phyloP scores from a whole-genome alignment of 768 basidiomycete genomes.

The Mycena capillaripes region DNA sequence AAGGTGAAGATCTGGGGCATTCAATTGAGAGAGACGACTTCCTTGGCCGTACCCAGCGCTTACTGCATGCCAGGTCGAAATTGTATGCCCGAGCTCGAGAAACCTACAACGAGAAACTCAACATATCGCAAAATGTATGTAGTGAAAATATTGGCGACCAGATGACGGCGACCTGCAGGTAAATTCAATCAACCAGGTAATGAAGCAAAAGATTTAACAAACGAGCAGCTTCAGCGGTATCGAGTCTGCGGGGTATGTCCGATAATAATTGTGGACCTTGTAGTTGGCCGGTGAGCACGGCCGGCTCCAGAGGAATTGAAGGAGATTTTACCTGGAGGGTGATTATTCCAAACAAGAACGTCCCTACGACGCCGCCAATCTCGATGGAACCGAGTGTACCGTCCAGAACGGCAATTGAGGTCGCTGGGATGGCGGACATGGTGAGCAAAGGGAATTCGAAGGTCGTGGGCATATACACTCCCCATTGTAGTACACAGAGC shows the following conservation, averaged over 20 bases:
- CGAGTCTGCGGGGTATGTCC: neutral
- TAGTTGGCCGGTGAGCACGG: neutral
- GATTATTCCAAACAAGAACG: neutral
- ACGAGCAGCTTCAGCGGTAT: neutral
- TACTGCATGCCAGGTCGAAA: neutral
- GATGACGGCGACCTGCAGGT: neutral
- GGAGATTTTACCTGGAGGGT: neutral
- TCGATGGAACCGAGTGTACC: neutral
- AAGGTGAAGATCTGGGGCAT: neutral
- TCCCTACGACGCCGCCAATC: neutral
- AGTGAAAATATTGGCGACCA: neutral
- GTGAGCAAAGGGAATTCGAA: neutral
- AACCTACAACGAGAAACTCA: neutral
- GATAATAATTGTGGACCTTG: neutral
- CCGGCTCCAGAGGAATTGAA: neutral
- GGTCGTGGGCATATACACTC: neutral
- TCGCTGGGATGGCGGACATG: neutral
- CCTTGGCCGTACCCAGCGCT: neutral
- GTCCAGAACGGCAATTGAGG: neutral
- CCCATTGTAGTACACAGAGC: neutral
- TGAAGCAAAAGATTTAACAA: neutral
- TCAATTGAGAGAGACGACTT: neutral
- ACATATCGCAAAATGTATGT: neutral
- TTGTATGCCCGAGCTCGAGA: neutral
- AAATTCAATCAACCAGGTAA: neutral